phyloP scores from a whole-genome alignment of 1,284 basidiomycete species.

The Trichosporon coremiiforme region DNA sequence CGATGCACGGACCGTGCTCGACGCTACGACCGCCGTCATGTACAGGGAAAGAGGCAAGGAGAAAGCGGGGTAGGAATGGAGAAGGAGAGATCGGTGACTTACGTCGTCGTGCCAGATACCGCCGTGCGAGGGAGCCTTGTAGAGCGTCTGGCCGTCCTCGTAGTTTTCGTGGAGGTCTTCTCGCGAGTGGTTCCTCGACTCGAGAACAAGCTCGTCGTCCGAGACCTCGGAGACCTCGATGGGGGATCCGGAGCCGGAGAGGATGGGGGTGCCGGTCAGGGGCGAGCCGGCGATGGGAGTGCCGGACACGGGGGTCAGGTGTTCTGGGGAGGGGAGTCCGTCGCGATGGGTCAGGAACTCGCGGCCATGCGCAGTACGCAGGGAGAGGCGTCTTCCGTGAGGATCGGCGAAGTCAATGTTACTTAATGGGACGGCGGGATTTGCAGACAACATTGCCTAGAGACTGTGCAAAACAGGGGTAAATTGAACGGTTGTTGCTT shows the following conservation, averaged over 20 bases:
- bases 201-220: slow-evolving; percentile 28
- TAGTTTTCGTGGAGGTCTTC: slow-evolving; percentile 27
- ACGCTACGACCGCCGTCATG: neutral
- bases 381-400: slow-evolving; percentile 43
- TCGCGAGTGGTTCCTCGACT: slow-evolving; percentile 31
- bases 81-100: slow-evolving; percentile 31
- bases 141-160: slow-evolving; percentile 32
- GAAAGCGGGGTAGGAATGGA: no score
- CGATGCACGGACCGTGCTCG: neutral
- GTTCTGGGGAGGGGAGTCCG: slow-evolving; percentile 51
- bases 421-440: slow-evolving; percentile 51
- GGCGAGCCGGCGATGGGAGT: slow-evolving; percentile 31
- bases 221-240: slow-evolving; percentile 30
- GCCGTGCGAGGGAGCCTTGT: slow-evolving; percentile 47
- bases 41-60: neutral
- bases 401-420: slow-evolving; percentile 43
- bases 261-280: slow-evolving; percentile 34
- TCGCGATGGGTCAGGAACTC: slow-evolving; percentile 51
- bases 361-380: slow-evolving; percentile 49
- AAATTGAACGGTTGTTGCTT: neutral
- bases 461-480: neutral
- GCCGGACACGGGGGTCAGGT: slow-evolving; percentile 50
- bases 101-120: slow-evolving; percentile 52
- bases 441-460: slow-evolving; percentile 51
- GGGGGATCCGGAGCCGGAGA: slow-evolving; percentile 29